Conservation (phyloP, 1,284 basidiomycete species). For the Trametes polyzona region DNA sequence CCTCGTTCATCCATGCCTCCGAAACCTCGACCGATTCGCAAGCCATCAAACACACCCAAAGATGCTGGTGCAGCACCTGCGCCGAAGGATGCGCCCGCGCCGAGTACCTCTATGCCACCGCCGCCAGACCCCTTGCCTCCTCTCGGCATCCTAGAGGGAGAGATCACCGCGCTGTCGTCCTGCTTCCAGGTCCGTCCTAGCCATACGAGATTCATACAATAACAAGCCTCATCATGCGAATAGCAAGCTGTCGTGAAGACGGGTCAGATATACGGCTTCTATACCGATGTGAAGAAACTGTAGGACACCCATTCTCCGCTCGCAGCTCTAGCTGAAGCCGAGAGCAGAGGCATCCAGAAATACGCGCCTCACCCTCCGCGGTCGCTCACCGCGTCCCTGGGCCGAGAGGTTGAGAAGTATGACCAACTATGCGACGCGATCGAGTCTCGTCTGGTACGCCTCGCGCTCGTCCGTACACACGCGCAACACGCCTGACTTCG, state of each 20-base stretch:
- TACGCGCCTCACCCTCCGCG: slow-evolving; percentile 66
- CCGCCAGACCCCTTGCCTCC: slow-evolving; percentile 54
- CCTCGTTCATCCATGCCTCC: slow-evolving; percentile 30
- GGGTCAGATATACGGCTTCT: slow-evolving; percentile 70
- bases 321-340: slow-evolving; percentile 47
- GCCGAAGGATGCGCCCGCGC: slow-evolving; percentile 27
- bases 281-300: slow-evolving; percentile 65
- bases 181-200: slow-evolving; percentile 60
- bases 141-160: slow-evolving; percentile 59
- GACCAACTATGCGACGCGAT: slow-evolving; percentile 78
- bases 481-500: too few relatives aligned
- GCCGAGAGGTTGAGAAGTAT: slow-evolving; percentile 73
- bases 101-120: slow-evolving; percentile 57
- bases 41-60: slow-evolving; percentile 24
- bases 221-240: too few relatives aligned
- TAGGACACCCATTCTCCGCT: slow-evolving; percentile 36
- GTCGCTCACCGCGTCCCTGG: slow-evolving; percentile 62
- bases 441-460: slow-evolving; percentile 67
- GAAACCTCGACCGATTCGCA: slow-evolving; percentile 33
- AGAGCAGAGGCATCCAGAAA: slow-evolving; percentile 36
- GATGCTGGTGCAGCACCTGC: slow-evolving; percentile 24
- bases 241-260: slow-evolving; percentile 72
- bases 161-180: slow-evolving; percentile 56
- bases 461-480: neutral
- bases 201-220: too few relatives aligned